Conservation (phyloP, 768 basidiomycete genomes). For the Crucibulum laeve region DNA sequence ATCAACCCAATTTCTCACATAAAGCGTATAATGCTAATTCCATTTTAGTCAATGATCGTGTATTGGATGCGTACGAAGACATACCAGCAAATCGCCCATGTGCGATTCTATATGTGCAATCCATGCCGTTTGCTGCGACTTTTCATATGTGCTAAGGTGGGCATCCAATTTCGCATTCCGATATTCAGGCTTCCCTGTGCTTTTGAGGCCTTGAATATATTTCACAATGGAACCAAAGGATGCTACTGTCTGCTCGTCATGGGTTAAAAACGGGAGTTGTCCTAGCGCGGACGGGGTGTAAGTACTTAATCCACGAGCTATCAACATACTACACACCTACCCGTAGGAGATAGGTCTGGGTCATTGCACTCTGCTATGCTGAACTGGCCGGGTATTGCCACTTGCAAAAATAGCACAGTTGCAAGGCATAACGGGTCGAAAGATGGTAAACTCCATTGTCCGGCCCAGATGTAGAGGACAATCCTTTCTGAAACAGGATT, state of each 20-base stretch:
- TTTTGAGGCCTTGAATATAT: slow-evolving; percentile 53
- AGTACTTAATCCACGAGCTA: slow-evolving; percentile 7
- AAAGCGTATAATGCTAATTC: slow-evolving; percentile 67
- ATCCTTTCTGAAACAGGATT: slow-evolving; percentile 13
- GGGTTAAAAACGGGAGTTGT: slow-evolving; percentile 66
- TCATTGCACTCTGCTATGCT: slow-evolving; percentile 55
- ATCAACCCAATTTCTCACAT: slow-evolving; percentile 58
- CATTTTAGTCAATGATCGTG: too few relatives aligned
- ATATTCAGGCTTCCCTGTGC: slow-evolving; percentile 21
- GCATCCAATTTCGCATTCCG: slow-evolving; percentile 42
- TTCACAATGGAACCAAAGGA: slow-evolving; percentile 59
- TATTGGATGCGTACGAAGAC: too few relatives aligned
- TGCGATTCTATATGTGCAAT: slow-evolving; percentile 60
- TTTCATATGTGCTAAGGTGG: slow-evolving; percentile 39
- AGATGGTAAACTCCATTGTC: slow-evolving; percentile 59
- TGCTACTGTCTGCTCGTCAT: slow-evolving; percentile 46
- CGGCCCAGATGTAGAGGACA: slow-evolving; percentile 67
- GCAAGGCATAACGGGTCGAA: slow-evolving; percentile 64
- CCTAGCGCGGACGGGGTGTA: slow-evolving; percentile 33
- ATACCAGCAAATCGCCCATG: slow-evolving; percentile 68
- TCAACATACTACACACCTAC: slow-evolving; percentile 35
- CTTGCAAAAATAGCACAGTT: slow-evolving; percentile 64
- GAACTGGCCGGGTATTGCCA: slow-evolving; percentile 67
- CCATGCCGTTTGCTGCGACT: slow-evolving; percentile 57
- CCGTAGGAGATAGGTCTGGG: slow-evolving; percentile 70